These are phyloP conservation scores for Annulohypoxylon bovei DNA, from an alignment of 495 filamentous ascomycete genomes.

Conservation along the genomic window DNA sequence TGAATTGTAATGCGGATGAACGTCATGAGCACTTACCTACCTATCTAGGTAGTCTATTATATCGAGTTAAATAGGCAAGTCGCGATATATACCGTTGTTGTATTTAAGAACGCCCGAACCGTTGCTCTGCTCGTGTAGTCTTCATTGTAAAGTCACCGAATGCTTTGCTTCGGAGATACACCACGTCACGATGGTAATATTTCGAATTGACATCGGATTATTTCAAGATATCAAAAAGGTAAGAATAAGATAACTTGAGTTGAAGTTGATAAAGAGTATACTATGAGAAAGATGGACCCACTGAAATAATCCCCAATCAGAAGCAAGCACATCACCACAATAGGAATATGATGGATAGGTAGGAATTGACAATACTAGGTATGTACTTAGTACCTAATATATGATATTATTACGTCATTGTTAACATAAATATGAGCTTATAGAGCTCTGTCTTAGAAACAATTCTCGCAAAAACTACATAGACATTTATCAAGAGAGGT, in stretches of 20 bases:
- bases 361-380: background rate
- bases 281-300: background rate
- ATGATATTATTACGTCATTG: background rate
- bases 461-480: background rate
- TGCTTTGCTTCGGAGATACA: background rate
- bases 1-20: background rate
- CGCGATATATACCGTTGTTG: background rate
- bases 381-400: background rate
- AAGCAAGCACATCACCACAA: constrained; percentile 19
- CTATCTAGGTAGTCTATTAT: background rate
- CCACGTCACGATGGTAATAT: background rate
- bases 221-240: background rate
- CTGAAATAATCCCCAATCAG: constrained; percentile 21
- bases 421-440: background rate
- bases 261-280: background rate
- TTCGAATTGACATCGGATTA: background rate
- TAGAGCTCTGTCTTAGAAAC: background rate
- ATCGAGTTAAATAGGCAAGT: background rate
- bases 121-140: background rate
- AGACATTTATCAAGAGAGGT: background rate
- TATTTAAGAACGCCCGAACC: background rate
- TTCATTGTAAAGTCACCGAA: background rate
- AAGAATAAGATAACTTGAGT: background rate
- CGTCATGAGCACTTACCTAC: background rate
- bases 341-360: constrained; percentile 23